Conservation (phyloP, 2,329 filamentous ascomycete species). For the Rutstroemia sp. region DNA sequence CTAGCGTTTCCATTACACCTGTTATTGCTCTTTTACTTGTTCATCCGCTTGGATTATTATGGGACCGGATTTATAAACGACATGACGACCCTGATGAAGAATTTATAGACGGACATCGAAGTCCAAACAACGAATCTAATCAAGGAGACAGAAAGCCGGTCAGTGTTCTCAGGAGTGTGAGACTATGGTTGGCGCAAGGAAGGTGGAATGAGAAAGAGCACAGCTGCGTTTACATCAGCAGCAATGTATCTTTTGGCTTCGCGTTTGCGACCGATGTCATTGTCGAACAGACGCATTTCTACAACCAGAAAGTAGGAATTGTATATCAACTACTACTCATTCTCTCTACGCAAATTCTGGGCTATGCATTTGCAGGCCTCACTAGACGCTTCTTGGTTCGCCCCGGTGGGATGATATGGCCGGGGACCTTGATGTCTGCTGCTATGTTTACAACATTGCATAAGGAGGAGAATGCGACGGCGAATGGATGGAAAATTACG, state of each 20-base stretch:
- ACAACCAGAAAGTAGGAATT: slow-evolving; percentile 71
- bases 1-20: slow-evolving; percentile 81
- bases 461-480: slow-evolving; percentile 73
- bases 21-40: slow-evolving; percentile 82
- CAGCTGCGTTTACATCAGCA: slow-evolving; percentile 82
- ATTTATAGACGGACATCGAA: slow-evolving; percentile 45
- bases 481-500: slow-evolving; percentile 75
- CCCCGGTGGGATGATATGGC: slow-evolving; percentile 88
- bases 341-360: slow-evolving; percentile 77
- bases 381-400: slow-evolving; percentile 75
- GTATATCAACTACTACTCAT: slow-evolving; percentile 76
- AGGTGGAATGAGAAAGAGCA: slow-evolving; percentile 86
- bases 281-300: slow-evolving; percentile 84
- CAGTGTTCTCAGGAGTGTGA: slow-evolving; percentile 36
- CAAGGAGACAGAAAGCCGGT: not conserved
- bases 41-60: slow-evolving; percentile 73
- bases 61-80: slow-evolving; percentile 66
- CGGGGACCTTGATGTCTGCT: slow-evolving; percentile 78
- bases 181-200: slow-evolving; percentile 72
- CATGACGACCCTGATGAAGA: slow-evolving; percentile 45
- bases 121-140: slow-evolving; percentile 10
- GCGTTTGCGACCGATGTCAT: slow-evolving; percentile 87
- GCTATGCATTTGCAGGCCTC: slow-evolving; percentile 79
- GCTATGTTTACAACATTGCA: slow-evolving; percentile 86
- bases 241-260: slow-evolving; percentile 84